Evolutionary conservation across 192 early-diverging fungal genomes (phyloP).

Genomic region (Coemansia umbellata): DNA sequence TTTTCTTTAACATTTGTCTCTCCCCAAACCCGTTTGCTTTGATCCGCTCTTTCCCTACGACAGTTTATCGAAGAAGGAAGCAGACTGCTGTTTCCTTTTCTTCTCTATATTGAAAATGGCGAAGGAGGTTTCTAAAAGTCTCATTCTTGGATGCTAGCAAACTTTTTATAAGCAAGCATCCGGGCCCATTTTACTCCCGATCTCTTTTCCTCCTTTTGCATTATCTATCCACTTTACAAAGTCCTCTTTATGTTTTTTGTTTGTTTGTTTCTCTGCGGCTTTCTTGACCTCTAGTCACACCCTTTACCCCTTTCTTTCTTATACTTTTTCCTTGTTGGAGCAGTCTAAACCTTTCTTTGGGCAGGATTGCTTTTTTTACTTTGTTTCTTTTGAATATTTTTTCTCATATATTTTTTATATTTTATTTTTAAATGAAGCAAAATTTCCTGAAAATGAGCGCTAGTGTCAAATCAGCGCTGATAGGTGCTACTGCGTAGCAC

Average conservation of each 20-base stretch:
- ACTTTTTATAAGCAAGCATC: too few species aligned
- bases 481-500: too few species aligned
- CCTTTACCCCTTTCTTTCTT: neutral
- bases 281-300: neutral
- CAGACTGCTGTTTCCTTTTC: too few species aligned
- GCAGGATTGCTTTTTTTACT: too few species aligned
- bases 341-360: neutral
- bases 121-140: too few species aligned
- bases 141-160: too few species aligned
- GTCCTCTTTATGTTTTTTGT: conserved; percentile 4
- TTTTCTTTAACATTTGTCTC: too few species aligned
- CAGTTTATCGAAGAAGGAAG: too few species aligned
- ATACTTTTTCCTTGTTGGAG: neutral
- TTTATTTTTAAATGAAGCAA: neutral
- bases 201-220: conserved; percentile 2
- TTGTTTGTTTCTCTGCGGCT: conserved; percentile 5
- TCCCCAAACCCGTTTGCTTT: too few species aligned
- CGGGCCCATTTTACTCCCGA: neutral
- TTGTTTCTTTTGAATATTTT: neutral
- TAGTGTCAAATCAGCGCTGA: too few species aligned
- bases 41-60: too few species aligned
- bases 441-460: neutral
- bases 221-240: neutral
- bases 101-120: too few species aligned
- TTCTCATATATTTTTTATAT: neutral